A percentile compares a stretch with the other conserved stretches of the same genome.
Evolutionary conservation across 2,329 filamentous ascomycete genomes (phyloP).

Genomic region (Colletotrichum horii): DNA sequence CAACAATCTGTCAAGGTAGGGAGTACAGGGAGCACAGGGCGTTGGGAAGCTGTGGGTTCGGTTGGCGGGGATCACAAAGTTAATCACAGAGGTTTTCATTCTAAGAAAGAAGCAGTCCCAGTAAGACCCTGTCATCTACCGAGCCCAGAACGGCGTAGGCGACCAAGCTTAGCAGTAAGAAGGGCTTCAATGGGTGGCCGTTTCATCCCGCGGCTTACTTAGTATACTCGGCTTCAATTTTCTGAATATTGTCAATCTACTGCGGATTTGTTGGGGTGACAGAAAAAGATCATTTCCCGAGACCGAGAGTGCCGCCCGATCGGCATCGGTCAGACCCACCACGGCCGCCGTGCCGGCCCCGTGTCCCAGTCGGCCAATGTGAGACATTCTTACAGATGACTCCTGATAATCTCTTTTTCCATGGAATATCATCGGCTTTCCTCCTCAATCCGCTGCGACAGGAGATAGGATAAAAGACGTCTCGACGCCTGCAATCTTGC

Average conservation of each 20-base stretch:
- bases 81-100: neutral
- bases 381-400: neutral
- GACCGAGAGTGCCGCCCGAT: neutral
- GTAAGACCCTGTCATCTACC: neutral
- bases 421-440: neutral
- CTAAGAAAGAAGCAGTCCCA: neutral
- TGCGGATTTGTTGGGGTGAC: neutral
- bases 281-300: neutral
- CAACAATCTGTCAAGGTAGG: neutral
- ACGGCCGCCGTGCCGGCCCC: neutral
- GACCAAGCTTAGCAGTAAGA: rapidly evolving
- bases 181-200: neutral
- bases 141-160: neutral
- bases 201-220: neutral
- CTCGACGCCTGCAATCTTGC: rapidly evolving
- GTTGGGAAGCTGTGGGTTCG: neutral
- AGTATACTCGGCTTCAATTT: neutral
- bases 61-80: neutral
- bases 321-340: neutral
- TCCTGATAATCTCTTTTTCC: neutral
- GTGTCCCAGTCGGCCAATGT: neutral
- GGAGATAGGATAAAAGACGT: rapidly evolving
- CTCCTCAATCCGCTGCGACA: rapidly evolving
- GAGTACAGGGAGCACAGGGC: neutral
- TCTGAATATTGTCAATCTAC: neutral